These are phyloP conservation scores for Globisporangium spinosum DNA, from an alignment of 352 stramenopile genomes.

Conservation along the genomic window DNA sequence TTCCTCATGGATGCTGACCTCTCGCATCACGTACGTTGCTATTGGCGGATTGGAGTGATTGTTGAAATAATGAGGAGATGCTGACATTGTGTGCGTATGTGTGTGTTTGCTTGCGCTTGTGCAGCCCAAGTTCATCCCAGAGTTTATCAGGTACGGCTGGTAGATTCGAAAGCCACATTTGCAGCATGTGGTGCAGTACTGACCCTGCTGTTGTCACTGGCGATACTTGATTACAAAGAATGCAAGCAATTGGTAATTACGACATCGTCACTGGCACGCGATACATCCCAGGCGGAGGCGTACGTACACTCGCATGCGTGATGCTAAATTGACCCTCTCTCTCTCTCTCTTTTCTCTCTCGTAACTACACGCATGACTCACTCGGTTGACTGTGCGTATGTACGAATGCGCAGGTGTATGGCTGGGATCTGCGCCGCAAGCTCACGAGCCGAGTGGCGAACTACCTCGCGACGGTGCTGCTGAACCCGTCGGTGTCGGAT, in stretches of 20 bases:
- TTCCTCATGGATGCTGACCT: constrained; percentile 99
- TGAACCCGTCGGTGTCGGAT: constrained; percentile 94
- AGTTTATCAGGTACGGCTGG: constrained; percentile 75
- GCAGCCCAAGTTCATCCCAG: constrained; percentile 95
- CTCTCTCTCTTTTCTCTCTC: background rate
- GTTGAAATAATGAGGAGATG: background rate
- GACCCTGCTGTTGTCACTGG: background rate
- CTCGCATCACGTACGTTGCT: constrained; percentile 89
- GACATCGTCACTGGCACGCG: constrained; percentile 97
- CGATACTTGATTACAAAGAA: constrained; percentile 31
- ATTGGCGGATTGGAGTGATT: background rate
- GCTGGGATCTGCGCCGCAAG: constrained; percentile 96
- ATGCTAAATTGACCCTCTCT: background rate
- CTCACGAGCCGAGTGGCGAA: constrained; percentile 96
- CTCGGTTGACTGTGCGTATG: background rate
- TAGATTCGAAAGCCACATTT: too few relatives aligned
- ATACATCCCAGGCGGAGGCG: constrained; percentile 92
- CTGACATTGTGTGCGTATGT: background rate
- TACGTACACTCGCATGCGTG: constrained; percentile 33
- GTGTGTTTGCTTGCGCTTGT: background rate
- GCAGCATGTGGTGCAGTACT: background rate
- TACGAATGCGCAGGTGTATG: constrained; percentile 72
- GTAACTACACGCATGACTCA: background rate
- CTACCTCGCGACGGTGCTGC: constrained; percentile 95
- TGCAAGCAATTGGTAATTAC: constrained; percentile 63